Base-by-base conservation (phyloP, 352 stramenopile genomes). In the Globisporangium paroecandrum region DNA sequence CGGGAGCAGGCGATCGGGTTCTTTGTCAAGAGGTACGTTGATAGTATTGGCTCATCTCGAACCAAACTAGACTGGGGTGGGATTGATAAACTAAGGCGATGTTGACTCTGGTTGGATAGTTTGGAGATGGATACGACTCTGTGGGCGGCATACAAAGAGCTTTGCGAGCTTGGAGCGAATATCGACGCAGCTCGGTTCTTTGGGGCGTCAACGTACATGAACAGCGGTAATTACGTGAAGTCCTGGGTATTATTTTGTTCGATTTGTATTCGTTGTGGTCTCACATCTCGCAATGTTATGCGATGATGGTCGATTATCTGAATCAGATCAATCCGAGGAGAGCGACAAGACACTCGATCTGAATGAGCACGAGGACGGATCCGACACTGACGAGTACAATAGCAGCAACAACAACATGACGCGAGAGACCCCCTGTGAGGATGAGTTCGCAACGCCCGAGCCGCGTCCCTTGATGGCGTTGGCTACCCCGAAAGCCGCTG, bases 91-190 rank as follows among this genome's bases (percentile, higher is more conserved):
- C 18, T 51, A 8, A 5, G 18, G 6, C 5, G 43, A 24, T 49
- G 41, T 10, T 69, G 25, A 22, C 64, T 41, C 46, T 22, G 58
- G 20, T 53, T 67, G 47, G 58, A 66, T 24, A 97, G 89, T 66
- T 81, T 98, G 62, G 75, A 97, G 69, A 66, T 97, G 20, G 96
- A 99, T 72, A 77, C 90, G 24, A 90, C 94, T 20, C 74, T 99
- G 69, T 99, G 94, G 93, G 87, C 81, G 12, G 91, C 91, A 49
- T 98, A 97, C 71, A 90, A 98, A 65, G 85, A 94, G 41, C 80
- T 99, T 4, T 98, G 93, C 60, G 88, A 98, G 64, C 75, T 99
- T 13, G 96, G 96, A 38, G 87, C 79, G 6, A 82, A 91, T 55
- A 36, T 90, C 12, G 82, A 94, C 8, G 80, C 81, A 1, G 58